Base-by-base conservation (phyloP, 331 rosid species). In the Stylosanthes scabra region DNA sequence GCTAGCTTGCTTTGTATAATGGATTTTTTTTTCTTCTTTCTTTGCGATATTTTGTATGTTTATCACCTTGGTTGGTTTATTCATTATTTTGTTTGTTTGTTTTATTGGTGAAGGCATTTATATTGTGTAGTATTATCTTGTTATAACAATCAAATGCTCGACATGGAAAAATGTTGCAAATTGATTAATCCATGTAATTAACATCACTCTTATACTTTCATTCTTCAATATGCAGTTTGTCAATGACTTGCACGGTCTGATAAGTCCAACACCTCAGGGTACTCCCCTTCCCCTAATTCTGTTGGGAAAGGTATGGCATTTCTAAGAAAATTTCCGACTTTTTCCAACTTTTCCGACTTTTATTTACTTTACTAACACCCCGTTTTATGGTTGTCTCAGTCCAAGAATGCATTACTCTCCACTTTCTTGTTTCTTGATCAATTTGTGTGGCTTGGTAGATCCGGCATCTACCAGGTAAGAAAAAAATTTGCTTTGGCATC, bases 401-500 rank as follows among this genome's bases (percentile, higher is more conserved):
- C 97, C 72, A 95, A 95, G 89, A 90, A 95, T 49, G 93, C 97
- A 34, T 76, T 95, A 70, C 76, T 95, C 72, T 90, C 99, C 63
- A 91, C 97, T 56, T 95, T 95, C 89, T 87, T 95, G 71, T 84
- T 95, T 82, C 99, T 95, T 27, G 99, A 95, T 86, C 99, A 95
- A 95, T 76, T 95, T 72, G 99, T 91, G 75, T 95, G 99, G 99
- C 99, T 95, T 13, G 88, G 99, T 41, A 95, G 97, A 82, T 28
- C 97, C 1, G 99, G 97, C 56, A 90, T 95, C 75, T 80, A 88
- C 68, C 77, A 95, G 97, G 99, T 95, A 80, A 5, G 68, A 25
- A 72, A 42, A 55, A 12, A 13, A 11, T 20, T 56, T 79, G 65
- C 41, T 27, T 55, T 42, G 10, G 25, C 34, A 5, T 8, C 67